Percentiles rank a stretch among this genome's conserved stretches.
These are phyloP conservation scores for Spiraea crenata DNA, from an alignment of 331 rosid genomes.

Conservation along the genomic window DNA sequence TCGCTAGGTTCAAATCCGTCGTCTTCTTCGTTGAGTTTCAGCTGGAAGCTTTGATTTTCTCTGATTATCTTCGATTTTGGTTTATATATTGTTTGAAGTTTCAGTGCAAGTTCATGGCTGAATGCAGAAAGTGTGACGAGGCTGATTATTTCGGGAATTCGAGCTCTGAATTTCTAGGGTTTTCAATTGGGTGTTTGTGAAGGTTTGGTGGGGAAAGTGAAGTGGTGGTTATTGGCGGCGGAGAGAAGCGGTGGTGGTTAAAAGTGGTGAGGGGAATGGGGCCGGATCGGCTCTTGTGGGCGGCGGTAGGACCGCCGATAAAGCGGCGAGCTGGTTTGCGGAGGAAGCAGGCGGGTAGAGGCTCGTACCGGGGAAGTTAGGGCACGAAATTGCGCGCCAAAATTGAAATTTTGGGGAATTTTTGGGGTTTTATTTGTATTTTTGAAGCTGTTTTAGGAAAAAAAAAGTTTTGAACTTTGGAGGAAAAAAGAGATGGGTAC, in stretches of 20 bases:
- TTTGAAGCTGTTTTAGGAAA: conserved; percentile 16
- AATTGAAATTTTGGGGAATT: conserved; percentile 32
- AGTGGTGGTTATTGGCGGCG: conserved; percentile 1
- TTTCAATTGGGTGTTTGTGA: conserved; percentile 10
- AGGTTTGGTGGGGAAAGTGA: neutral
- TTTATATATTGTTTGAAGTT: neutral
- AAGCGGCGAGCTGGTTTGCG: conserved; percentile 98
- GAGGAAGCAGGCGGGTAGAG: conserved; percentile 99
- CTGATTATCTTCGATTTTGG: neutral
- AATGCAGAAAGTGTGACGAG: conserved; percentile 14
- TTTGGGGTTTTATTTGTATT: conserved; percentile 17
- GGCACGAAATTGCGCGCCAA: conserved; percentile 21
- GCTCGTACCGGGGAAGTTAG: conserved; percentile 98
- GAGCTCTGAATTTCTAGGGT: neutral
- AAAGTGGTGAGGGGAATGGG: conserved; percentile 64
- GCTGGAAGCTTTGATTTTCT: neutral
- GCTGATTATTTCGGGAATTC: conserved; percentile 4
- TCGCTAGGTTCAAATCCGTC: conserved; percentile 40
- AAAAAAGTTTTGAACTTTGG: conserved; percentile 14
- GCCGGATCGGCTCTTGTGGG: conserved; percentile 61
- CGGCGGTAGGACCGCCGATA: conserved; percentile 97
- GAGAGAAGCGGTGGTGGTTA: conserved; percentile 10
- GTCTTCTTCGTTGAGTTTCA: neutral
- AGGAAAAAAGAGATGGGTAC: conserved; percentile 38
- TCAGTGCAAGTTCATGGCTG: conserved; percentile 29